Conservation (phyloP, 73 alveolate species). For the Vitrella brassicaformis region DNA sequence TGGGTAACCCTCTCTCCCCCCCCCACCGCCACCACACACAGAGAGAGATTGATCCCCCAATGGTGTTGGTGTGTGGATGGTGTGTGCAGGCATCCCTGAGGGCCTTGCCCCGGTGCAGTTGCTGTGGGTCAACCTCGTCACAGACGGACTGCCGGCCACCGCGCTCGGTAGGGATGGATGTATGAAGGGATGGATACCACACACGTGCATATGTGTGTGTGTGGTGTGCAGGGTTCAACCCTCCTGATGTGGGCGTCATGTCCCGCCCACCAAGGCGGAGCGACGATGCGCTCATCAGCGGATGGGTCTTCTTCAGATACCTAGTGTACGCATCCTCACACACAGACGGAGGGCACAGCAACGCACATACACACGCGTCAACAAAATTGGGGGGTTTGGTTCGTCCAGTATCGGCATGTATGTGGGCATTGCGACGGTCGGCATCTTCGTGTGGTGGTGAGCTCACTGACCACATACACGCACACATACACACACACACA, state of each 20-base stretch:
- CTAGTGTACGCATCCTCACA: constrained; percentile 8
- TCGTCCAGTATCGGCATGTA: constrained; percentile 46
- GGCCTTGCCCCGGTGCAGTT: constrained; percentile 95
- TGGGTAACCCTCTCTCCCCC: constrained; percentile 76
- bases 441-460: constrained; percentile 56
- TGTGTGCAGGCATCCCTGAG: constrained; percentile 47
- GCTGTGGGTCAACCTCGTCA: constrained; percentile 96
- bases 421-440: constrained; percentile 85
- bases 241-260: constrained; percentile 95
- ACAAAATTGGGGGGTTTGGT: background rate
- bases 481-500: no score
- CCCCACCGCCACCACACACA: background rate
- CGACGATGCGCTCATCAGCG: constrained; percentile 40
- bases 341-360: background rate
- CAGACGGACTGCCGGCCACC: constrained; percentile 97
- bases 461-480: background rate
- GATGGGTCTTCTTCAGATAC: constrained; percentile 64
- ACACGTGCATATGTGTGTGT: no score
- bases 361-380: background rate
- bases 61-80: no score
- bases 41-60: background rate
- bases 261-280: constrained; percentile 73
- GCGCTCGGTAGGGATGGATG: constrained; percentile 76
- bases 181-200: no score
- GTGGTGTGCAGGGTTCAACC: constrained; percentile 68